These are phyloP conservation scores for Aspergillus kassunensis DNA, from an alignment of 495 filamentous ascomycete species.

Conservation along the genomic window DNA sequence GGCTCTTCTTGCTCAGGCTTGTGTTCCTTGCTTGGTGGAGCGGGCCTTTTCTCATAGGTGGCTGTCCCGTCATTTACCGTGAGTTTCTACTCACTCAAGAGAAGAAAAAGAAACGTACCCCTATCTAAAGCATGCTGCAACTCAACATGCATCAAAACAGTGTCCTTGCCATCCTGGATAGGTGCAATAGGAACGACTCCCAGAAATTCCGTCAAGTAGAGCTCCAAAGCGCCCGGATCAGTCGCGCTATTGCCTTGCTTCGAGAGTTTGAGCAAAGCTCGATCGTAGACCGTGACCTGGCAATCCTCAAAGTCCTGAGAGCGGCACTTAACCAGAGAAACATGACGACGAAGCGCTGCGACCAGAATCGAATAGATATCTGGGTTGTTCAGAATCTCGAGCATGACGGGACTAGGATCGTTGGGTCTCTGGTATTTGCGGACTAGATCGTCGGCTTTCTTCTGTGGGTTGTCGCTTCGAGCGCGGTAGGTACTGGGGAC, in stretches of 20 bases:
- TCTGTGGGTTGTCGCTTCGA: slow-evolving; percentile 3
- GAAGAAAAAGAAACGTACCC: slow-evolving; percentile 14
- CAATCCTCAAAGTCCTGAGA: slow-evolving; percentile 31
- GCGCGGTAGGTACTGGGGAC: not conserved
- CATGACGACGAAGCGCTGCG: slow-evolving; percentile 28
- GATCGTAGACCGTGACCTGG: slow-evolving; percentile 43
- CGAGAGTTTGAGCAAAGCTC: slow-evolving; percentile 32
- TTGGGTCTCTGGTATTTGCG: slow-evolving; percentile 19
- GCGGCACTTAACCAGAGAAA: slow-evolving; percentile 29
- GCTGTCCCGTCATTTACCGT: no score
- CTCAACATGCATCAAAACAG: slow-evolving; percentile 15
- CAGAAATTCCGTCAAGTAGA: slow-evolving; percentile 40
- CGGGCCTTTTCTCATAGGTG: not conserved
- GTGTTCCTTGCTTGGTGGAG: not conserved
- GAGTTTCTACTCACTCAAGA: not conserved
- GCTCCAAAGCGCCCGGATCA: slow-evolving; percentile 28
- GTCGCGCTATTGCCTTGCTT: slow-evolving; percentile 22
- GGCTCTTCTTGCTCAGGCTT: not conserved
- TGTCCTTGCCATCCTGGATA: slow-evolving; percentile 7
- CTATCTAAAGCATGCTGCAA: slow-evolving; percentile 14
- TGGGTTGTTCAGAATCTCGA: slow-evolving; percentile 20
- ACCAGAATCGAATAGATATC: slow-evolving; percentile 19
- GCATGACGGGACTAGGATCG: slow-evolving; percentile 20
- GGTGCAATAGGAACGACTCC: slow-evolving; percentile 24
- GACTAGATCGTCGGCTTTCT: slow-evolving; percentile 20